Evolutionary conservation across 176 grass and related monocot genomes (phyloP).

Genomic region (Raddia guianensis): DNA sequence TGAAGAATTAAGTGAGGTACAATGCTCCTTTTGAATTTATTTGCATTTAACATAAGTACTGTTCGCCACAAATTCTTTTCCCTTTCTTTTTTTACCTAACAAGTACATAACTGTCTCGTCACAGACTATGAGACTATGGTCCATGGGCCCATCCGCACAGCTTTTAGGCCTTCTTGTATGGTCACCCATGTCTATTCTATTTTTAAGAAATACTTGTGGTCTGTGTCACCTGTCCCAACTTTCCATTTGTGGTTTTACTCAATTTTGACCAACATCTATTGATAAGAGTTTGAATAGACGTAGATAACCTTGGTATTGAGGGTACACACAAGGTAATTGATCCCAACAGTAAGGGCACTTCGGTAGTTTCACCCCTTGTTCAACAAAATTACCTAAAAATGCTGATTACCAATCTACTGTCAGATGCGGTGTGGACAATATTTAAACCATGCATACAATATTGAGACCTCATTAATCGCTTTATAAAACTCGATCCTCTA

Average conservation of each 20-base stretch:
- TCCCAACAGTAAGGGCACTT: conserved; percentile 16
- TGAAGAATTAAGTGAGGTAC: conserved; percentile 72
- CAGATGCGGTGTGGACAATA: background rate
- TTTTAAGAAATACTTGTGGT: background rate
- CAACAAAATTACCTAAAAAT: background rate
- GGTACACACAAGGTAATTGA: conserved; percentile 5
- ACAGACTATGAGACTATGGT: no score
- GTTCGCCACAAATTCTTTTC: no score
- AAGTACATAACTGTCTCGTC: background rate
- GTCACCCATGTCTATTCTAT: conserved; percentile 15
- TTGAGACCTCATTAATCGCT: conserved; percentile 2
- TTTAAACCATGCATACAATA: conserved; percentile 25
- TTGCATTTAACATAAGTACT: background rate
- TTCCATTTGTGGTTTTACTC: conserved; percentile 1
- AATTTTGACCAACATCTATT: conserved; percentile 21
- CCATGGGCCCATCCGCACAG: background rate
- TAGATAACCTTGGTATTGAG: conserved; percentile 2
- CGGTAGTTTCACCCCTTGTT: conserved; percentile 6
- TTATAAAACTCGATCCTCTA: background rate
- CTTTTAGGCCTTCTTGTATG: background rate
- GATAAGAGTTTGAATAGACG: conserved; percentile 16
- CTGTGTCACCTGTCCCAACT: conserved; percentile 1
- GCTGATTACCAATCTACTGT: conserved; percentile 12
- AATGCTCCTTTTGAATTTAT: conserved; percentile 32
- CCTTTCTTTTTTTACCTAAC: no score